These are phyloP conservation scores for Apiospora rasikravindrae DNA, from an alignment of 2,329 filamentous ascomycete genomes.

Conservation along the genomic window DNA sequence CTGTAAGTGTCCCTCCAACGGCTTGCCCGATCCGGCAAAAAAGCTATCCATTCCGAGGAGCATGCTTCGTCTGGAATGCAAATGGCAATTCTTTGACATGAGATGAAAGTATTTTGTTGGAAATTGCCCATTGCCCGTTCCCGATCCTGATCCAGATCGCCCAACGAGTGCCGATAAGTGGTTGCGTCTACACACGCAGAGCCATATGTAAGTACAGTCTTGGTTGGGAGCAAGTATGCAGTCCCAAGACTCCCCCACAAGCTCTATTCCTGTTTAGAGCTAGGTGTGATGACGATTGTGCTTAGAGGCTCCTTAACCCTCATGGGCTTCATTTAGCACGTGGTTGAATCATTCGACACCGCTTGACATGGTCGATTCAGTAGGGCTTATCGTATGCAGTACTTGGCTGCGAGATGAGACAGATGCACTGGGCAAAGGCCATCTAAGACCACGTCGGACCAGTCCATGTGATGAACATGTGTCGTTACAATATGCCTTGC, in stretches of 20 bases:
- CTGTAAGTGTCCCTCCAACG: background rate
- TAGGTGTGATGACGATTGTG: background rate
- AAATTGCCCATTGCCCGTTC: background rate
- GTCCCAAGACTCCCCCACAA: conserved; percentile 3
- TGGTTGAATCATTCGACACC: conserved; percentile 4
- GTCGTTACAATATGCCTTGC: background rate
- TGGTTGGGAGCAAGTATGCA: background rate
- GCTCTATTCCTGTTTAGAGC: background rate
- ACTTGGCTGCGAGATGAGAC: background rate
- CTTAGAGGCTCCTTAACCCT: background rate
- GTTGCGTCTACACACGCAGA: background rate
- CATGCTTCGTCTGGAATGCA: background rate
- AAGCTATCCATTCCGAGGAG: background rate
- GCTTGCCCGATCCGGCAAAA: conserved; percentile 5
- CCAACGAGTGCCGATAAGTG: background rate
- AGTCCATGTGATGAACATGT: background rate
- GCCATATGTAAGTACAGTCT: background rate
- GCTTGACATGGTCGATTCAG: background rate
- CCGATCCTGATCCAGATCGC: background rate
- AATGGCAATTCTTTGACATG: background rate
- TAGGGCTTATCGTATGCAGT: background rate
- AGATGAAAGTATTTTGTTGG: background rate
- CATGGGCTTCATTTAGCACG: background rate
- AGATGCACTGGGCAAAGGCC: background rate
- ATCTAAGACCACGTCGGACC: background rate